These are phyloP conservation scores for Alisma plantagoaquatica DNA, from an alignment of 106 monocot genomes.

Conservation along the genomic window DNA sequence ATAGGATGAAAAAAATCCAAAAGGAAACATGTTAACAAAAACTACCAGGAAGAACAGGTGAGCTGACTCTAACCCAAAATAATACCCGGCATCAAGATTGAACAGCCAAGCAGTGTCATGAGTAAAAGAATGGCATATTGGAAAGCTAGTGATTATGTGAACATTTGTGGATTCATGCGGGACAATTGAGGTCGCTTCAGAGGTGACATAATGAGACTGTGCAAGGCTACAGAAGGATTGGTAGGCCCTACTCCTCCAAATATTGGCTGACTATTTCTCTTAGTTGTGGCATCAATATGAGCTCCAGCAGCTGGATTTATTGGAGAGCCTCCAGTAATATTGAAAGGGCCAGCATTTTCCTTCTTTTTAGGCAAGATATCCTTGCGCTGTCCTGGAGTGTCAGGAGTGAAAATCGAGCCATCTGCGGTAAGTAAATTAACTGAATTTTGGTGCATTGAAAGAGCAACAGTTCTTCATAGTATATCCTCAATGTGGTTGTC, in stretches of 20 bases:
- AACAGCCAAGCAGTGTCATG: too few species aligned
- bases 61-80: too few species aligned
- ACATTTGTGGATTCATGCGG: slow-evolving; percentile 8
- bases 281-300: too few species aligned
- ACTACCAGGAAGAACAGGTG: too few species aligned
- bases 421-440: slow-evolving; percentile 38
- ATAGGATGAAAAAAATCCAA: too few species aligned
- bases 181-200: slow-evolving; percentile 18
- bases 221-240: slow-evolving; percentile 52
- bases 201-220: slow-evolving; percentile 14
- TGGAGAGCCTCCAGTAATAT: slow-evolving; percentile 66
- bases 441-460: slow-evolving; percentile 25
- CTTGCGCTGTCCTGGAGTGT: slow-evolving; percentile 79
- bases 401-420: slow-evolving; percentile 68
- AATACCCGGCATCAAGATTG: too few species aligned
- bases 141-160: slow-evolving; percentile 12
- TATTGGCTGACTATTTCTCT: slow-evolving; percentile 24
- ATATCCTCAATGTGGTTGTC: background rate
- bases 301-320: slow-evolving; percentile 26
- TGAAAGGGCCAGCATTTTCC: slow-evolving; percentile 39
- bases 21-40: too few species aligned
- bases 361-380: slow-evolving; percentile 53
- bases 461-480: background rate
- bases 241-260: slow-evolving; percentile 42
- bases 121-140: too few species aligned